Evolutionary conservation across 2,329 filamentous ascomycete species (phyloP).

Genomic region (Cercospora sp.): DNA sequence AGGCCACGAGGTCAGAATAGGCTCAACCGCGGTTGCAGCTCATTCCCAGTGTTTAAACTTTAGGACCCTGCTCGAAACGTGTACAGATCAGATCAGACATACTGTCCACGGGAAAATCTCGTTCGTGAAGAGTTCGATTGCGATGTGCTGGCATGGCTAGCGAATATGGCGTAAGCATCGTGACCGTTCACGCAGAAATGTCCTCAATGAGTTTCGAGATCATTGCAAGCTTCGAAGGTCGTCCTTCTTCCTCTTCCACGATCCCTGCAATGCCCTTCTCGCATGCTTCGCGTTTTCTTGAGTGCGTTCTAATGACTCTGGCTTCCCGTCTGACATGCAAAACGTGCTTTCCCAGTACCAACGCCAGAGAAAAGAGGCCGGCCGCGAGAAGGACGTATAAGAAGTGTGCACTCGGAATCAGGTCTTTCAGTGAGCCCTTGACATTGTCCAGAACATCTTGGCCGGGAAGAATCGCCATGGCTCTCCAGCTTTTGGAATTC

Average conservation of each 20-base stretch:
- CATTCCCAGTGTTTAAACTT: not conserved
- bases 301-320: not conserved
- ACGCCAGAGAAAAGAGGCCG: not conserved
- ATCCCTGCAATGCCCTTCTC: not conserved
- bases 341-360: not conserved
- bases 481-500: not conserved
- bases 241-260: not conserved
- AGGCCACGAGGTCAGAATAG: constrained; percentile 3
- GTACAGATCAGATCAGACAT: not conserved
- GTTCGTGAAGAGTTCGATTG: not conserved
- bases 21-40: not conserved
- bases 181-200: not conserved
- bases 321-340: not conserved
- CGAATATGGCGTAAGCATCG: not conserved
- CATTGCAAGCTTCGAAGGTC: not conserved
- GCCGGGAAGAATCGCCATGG: not conserved
- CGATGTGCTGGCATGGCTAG: not conserved
- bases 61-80: not conserved
- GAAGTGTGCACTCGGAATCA: not conserved
- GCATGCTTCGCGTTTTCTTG: not conserved
- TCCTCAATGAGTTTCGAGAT: not conserved
- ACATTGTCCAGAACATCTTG: not conserved
- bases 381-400: not conserved
- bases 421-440: not conserved
- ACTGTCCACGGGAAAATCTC: not conserved